These are phyloP conservation scores for Diaporthe sp. DNA, from an alignment of 2,329 filamentous ascomycete genomes.

Conservation along the genomic window DNA sequence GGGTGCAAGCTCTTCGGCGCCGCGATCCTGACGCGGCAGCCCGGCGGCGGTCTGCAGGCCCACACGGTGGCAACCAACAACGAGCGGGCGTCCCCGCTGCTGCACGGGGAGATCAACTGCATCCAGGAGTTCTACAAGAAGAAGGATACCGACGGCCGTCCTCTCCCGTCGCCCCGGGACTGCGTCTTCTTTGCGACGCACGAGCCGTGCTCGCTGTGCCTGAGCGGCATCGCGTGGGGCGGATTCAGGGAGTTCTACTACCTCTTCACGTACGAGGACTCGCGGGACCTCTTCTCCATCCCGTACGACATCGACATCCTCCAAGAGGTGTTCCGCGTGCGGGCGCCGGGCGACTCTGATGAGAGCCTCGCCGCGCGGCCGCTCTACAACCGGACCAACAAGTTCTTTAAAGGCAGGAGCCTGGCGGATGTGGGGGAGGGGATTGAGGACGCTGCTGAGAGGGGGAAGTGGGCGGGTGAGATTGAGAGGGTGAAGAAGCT, in stretches of 20 bases:
- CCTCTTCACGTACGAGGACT: slow-evolving; percentile 71
- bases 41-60: slow-evolving; percentile 55
- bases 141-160: slow-evolving; percentile 44
- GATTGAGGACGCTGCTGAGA: slow-evolving; percentile 52
- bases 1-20: slow-evolving; percentile 70
- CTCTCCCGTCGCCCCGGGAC: slow-evolving; percentile 54
- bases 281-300: slow-evolving; percentile 66
- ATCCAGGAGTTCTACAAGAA: slow-evolving; percentile 66
- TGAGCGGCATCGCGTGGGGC: slow-evolving; percentile 70
- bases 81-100: slow-evolving; percentile 65
- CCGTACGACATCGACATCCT: slow-evolving; percentile 71
- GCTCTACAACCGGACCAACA: slow-evolving; percentile 68
- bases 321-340: slow-evolving; percentile 66
- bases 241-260: slow-evolving; percentile 70
- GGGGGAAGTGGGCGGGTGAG: slow-evolving; percentile 52
- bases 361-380: slow-evolving; percentile 53
- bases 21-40: slow-evolving; percentile 61
- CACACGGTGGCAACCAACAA: slow-evolving; percentile 68
- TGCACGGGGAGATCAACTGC: slow-evolving; percentile 71
- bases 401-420: slow-evolving; percentile 64
- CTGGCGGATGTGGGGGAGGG: slow-evolving; percentile 55
- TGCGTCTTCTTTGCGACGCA: slow-evolving; percentile 71
- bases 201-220: slow-evolving; percentile 69
- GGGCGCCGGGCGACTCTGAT: slow-evolving; percentile 51
- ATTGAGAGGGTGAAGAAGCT: slow-evolving; percentile 61